These are phyloP conservation scores for Rheum nobile DNA, from an alignment of 148 eudicot genomes.

Conservation along the genomic window DNA sequence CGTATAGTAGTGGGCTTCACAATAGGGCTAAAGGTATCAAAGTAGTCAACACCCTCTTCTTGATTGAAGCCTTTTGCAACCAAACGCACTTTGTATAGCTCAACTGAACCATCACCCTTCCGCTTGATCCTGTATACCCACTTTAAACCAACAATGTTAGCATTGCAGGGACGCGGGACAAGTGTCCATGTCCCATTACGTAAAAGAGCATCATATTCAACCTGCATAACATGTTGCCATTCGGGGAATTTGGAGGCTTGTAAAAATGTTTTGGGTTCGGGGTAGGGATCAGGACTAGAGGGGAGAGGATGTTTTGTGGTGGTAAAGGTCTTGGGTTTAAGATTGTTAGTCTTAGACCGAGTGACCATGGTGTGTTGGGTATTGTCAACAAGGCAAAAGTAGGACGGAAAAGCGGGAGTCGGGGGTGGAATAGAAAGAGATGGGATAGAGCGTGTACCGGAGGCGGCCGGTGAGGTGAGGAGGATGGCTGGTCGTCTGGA, in stretches of 20 bases:
- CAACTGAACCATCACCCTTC: not conserved
- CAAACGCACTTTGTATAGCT: not conserved
- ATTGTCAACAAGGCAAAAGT: too few species aligned
- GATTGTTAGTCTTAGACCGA: too few species aligned
- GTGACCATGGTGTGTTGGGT: too few species aligned
- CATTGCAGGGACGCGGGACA: not conserved
- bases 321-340: not conserved
- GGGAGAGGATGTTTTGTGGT: not conserved
- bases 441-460: too few species aligned
- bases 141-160: not conserved
- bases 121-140: not conserved
- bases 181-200: not conserved
- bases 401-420: too few species aligned
- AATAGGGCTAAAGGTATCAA: not conserved
- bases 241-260: not conserved
- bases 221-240: not conserved
- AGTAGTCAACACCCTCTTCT: not conserved
- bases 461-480: too few species aligned
- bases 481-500: too few species aligned
- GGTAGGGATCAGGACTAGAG: too few species aligned
- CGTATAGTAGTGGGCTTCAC: not conserved
- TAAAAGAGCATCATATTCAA: not conserved
- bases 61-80: not conserved
- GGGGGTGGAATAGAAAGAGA: too few species aligned
- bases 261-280: too few species aligned